These are phyloP conservation scores for Magnaporthiopsis incrustans DNA, from an alignment of 2,329 filamentous ascomycete genomes.

Conservation along the genomic window DNA sequence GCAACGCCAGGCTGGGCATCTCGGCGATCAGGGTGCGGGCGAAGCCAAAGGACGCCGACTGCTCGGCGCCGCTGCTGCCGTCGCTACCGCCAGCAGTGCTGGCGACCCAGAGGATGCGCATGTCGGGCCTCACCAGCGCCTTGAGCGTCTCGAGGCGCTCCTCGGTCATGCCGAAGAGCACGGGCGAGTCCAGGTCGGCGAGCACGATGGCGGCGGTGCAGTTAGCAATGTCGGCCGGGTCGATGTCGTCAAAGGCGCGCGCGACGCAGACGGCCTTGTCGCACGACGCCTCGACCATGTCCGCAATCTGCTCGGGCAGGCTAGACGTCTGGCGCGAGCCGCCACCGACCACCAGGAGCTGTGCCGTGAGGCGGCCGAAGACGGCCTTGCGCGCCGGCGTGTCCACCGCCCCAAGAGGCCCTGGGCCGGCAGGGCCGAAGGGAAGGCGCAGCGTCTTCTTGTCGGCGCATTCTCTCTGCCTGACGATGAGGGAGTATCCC, in stretches of 20 bases:
- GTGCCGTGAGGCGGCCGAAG: conserved; percentile 4
- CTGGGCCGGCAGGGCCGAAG: conserved; percentile 2
- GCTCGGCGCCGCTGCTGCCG: conserved; percentile 16
- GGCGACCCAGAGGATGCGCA: conserved; percentile 25
- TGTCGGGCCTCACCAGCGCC: conserved; percentile 19
- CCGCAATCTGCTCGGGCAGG: conserved; percentile 15
- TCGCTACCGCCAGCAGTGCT: conserved; percentile 11
- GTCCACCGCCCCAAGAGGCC: background rate
- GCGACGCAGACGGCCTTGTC: conserved; percentile 11
- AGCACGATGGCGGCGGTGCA: conserved; percentile 27
- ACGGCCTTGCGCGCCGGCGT: background rate
- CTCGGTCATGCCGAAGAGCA: conserved; percentile 27
- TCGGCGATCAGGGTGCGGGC: conserved; percentile 23
- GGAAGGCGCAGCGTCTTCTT: conserved; percentile 17
- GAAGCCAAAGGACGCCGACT: conserved; percentile 24
- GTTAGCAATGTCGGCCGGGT: conserved; percentile 12
- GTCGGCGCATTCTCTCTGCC: conserved; percentile 23
- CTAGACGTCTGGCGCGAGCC: conserved; percentile 5
- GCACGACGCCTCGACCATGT: conserved; percentile 17
- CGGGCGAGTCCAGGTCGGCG: conserved; percentile 25
- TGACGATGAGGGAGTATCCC: conserved; percentile 28
- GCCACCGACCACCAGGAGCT: conserved; percentile 26
- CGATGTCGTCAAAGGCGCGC: conserved; percentile 20
- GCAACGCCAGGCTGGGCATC: conserved; percentile 21
- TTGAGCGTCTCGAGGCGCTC: conserved; percentile 19